A percentile compares a stretch with the other conserved stretches of the same genome.
Evolutionary conservation across 2,329 filamentous ascomycete genomes (phyloP).

Genomic region (Ceratocystis albifundus): DNA sequence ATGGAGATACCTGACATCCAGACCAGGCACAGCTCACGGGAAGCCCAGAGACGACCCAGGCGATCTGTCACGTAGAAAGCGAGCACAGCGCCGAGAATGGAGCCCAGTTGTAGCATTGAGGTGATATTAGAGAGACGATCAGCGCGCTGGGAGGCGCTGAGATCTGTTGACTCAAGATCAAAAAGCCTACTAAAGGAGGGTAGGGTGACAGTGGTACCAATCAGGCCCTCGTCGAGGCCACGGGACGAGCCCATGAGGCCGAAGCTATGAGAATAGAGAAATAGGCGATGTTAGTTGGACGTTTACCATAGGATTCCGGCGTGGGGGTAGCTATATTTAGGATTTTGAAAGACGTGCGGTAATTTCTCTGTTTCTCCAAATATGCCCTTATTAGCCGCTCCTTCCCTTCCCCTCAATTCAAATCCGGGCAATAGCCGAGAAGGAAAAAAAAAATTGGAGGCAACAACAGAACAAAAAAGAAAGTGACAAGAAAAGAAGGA

Average conservation of each 20-base stretch:
- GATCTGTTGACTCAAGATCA: slow-evolving; percentile 46
- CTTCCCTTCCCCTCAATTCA: neutral
- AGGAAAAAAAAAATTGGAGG: neutral
- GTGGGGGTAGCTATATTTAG: neutral
- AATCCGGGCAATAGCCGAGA: neutral
- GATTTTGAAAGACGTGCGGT: neutral
- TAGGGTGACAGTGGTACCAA: slow-evolving; percentile 45
- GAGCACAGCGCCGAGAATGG: slow-evolving; percentile 56
- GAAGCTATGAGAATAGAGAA: slow-evolving; percentile 35
- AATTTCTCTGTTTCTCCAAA: neutral
- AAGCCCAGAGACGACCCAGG: slow-evolving; percentile 53
- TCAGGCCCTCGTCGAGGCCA: slow-evolving; percentile 71
- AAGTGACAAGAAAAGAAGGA: too few relatives aligned
- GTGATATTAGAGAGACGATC: slow-evolving; percentile 67
- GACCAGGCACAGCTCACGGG: slow-evolving; percentile 43
- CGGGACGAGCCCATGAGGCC: slow-evolving; percentile 65
- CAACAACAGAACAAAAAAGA: neutral
- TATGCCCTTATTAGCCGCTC: neutral
- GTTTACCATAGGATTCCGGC: neutral
- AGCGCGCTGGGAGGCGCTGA: slow-evolving; percentile 43
- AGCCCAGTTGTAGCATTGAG: slow-evolving; percentile 71
- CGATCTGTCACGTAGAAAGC: slow-evolving; percentile 49
- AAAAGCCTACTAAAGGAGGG: slow-evolving; percentile 31
- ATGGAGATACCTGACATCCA: slow-evolving; percentile 49
- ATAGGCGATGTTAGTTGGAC: neutral